phyloP scores from a whole-genome alignment of 1,139 yeast species.

The Hemisphaericaspora xylanilytica region DNA sequence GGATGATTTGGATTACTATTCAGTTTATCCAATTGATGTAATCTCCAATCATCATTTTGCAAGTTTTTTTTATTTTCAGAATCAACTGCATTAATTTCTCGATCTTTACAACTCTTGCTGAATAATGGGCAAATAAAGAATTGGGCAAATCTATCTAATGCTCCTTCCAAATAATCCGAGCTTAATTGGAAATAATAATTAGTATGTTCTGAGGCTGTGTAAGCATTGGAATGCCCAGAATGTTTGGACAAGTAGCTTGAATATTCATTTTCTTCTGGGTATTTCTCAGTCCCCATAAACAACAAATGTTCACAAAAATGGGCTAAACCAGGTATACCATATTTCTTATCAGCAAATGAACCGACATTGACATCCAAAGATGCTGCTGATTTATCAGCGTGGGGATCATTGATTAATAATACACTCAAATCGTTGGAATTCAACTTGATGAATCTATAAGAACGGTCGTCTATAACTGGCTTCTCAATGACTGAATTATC shows the following conservation, averaged over 20 bases:
- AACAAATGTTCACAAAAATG: conserved; percentile 95
- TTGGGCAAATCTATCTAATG: conserved; percentile 88
- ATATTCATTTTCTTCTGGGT: conserved; percentile 90
- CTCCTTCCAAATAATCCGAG: conserved; percentile 75
- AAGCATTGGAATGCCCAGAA: conserved; percentile 71
- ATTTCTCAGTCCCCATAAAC: conserved; percentile 95
- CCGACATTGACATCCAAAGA: conserved; percentile 92
- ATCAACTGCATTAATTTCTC: conserved; percentile 93
- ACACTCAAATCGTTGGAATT: conserved; percentile 66
- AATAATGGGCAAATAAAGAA: conserved; percentile 87
- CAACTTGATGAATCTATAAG: conserved; percentile 65
- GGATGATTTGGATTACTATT: conserved; percentile 73
- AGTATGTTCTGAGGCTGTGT: conserved; percentile 85
- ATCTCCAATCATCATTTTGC: conserved; percentile 86
- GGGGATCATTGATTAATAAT: conserved; percentile 74
- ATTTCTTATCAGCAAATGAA: conserved; percentile 73
- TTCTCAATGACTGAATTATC: conserved; percentile 38
- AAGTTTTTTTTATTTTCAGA: conserved; percentile 93
- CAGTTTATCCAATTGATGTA: conserved; percentile 78
- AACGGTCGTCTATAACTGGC: conserved; percentile 73
- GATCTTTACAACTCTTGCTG: conserved; percentile 75
- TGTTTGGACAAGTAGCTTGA: conserved; percentile 72
- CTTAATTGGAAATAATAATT: conserved; percentile 87
- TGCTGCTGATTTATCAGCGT: conserved; percentile 91
- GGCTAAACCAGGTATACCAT: conserved; percentile 77